Conservation (phyloP, 352 stramenopile genomes). For the Phytophthora nicotianae region DNA sequence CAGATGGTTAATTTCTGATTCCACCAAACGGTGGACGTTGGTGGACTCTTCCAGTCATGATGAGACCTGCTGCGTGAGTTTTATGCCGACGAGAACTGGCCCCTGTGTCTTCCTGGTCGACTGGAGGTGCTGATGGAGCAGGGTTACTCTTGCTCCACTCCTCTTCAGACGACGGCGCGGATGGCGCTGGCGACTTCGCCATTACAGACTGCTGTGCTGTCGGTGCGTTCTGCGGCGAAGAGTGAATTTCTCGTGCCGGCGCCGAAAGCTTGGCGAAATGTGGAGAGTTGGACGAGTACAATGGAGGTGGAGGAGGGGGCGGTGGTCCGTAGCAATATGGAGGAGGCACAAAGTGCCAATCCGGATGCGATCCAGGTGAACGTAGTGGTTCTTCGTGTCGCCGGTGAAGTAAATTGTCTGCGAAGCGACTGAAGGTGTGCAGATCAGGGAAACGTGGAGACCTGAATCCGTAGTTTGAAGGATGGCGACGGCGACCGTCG, state of each 20-base stretch:
- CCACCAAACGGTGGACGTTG: neutral
- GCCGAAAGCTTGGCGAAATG: neutral
- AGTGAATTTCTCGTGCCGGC: neutral
- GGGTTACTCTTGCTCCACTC: neutral
- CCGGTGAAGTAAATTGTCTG: conserved; percentile 5
- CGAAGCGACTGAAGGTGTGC: neutral
- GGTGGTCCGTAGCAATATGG: conserved; percentile 8
- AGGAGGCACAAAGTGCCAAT: conserved; percentile 9
- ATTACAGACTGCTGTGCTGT: neutral
- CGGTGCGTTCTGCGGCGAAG: neutral
- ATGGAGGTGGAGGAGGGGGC: conserved; percentile 2
- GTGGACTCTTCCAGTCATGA: too few relatives aligned
- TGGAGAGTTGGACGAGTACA: conserved; percentile 1
- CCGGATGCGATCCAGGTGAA: neutral
- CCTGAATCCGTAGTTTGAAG: conserved; percentile 2
- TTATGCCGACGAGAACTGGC: too few relatives aligned
- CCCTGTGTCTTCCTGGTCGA: too few relatives aligned
- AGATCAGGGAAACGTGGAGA: conserved; percentile 11
- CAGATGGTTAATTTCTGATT: conserved; percentile 30
- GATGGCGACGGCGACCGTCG: neutral
- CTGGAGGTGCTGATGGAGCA: conserved; percentile 5
- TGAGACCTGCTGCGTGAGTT: too few relatives aligned
- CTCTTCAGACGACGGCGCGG: neutral
- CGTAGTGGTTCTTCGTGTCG: conserved; percentile 2
- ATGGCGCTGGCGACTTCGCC: neutral